Evolutionary conservation across 306 rosid species (phyloP), one percentile per base, ranked within the genome.

Genomic region (Alnus rubra): DNA sequence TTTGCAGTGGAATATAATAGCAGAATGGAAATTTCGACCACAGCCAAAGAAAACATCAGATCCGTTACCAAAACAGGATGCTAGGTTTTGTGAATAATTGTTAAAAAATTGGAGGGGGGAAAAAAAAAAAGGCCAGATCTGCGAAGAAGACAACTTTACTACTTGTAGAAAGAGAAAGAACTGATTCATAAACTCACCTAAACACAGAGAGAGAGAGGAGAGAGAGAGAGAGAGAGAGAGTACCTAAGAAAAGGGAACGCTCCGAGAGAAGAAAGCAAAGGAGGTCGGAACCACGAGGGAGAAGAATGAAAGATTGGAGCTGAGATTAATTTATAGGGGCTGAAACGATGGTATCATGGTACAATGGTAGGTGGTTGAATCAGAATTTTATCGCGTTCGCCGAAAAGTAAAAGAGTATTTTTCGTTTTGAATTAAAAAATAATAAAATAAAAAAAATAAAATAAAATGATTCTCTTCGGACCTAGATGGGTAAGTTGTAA

Each of bases 231-330:
- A 68, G 77, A 74, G 23, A 37, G 19, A 49, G 74, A 14, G 68
- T 9, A 89, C 90, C 89, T 81, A 16, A 23, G 28, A 23, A 23
- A 55, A 37, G 77, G 14, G 73, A 69, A 39, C 35, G 77, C 69
- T 62, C 71, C 51, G 31, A 11, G 18, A 47, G 76, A 63, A 60
- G 78, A 80, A 71, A 71, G 65, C 52, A 73, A 31, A 16, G 82
- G 77, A 77, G 83, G 76, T 70, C 80, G 78, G 60, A 47, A 86
- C 89, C 81, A 84, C 86, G 58, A 81, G 50, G 73, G 58, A 74
- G 48, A 51, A 47, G 83, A 81, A 23, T 0, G 1, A 5, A 13
- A 6, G 0, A 1, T 0, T 1, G 42, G 8, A 53, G 69, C 76
- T 53, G 58, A n/a, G 59, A 15, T 63, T 31, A 0, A 74, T 84